Base-by-base conservation (phyloP, 2,329 filamentous ascomycete species). In the Aspergillus proliferans region DNA sequence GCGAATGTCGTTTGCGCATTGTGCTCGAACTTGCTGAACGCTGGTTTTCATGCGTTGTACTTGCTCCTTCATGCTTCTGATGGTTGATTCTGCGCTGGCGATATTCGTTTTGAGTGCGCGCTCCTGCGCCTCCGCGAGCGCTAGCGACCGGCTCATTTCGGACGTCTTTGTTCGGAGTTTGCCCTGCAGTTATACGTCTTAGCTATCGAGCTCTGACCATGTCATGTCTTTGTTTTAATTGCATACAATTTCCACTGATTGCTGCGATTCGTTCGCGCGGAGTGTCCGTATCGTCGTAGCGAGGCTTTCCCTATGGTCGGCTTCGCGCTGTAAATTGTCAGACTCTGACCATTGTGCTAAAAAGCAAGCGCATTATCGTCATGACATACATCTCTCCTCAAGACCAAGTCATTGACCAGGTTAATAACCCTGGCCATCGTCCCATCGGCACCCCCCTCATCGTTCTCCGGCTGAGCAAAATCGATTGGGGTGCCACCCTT, bases 391-490 rank as follows among this genome's bases (percentile, higher is more conserved):
- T 98, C 93, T 75, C 91, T 83, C 57, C 91, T 82, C 52, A 96
- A 69, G 51, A 98, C 88, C 58, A 98, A 72, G 65, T 98, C 93
- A 69, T 98, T 95, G 44, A 98, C 83, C 21, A 98, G 79, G 64
- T 92, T 87, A 72, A 98, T 95, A 59, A 97, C 85, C 57, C 84
- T 82, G 18, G 87, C 86, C 84, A 93, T 92, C 15, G 87, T 87
- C 45, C 79, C 81, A 62, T 80, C 79, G 34, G 81, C 76, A 14
- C 69, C 69, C 15, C 78, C 78, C 54, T 84, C 81, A 51, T 77
- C 79, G 54, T 81, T 76, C 47, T 81, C 81, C 7, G 87, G 85
- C 53, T 82, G 76, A 52, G 87, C 84, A 67, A 98, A 98, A 68
- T 96, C 85, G 69, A 98, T 76, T 7, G 72, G 62, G 44, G 63